Percentiles rank a stretch among this genome's conserved stretches.
These are phyloP conservation scores for Starmerella roubikii DNA, from an alignment of 805 yeast species.

Conservation along the genomic window DNA sequence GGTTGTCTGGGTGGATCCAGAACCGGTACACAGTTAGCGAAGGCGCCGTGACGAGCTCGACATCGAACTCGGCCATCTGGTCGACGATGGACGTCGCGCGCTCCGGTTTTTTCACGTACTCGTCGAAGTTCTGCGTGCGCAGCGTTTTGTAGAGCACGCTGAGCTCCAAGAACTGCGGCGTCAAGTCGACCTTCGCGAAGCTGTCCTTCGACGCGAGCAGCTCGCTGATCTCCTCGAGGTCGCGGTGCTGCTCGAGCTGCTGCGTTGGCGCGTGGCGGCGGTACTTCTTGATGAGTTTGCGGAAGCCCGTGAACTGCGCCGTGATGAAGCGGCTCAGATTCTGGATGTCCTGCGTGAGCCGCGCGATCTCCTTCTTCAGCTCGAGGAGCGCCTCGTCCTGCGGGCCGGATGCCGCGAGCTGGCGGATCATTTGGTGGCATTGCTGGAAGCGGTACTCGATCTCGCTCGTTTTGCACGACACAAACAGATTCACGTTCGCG, in stretches of 20 bases:
- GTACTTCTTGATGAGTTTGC: slow-evolving; percentile 62
- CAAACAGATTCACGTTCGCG: slow-evolving; percentile 38
- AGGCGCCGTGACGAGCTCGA: slow-evolving; percentile 24
- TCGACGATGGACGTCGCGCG: neutral
- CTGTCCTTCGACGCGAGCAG: slow-evolving; percentile 37
- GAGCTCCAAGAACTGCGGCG: slow-evolving; percentile 47
- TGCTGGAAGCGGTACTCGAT: slow-evolving; percentile 38
- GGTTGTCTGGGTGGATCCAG: slow-evolving; percentile 49
- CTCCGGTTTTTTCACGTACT: neutral
- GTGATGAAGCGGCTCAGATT: slow-evolving; percentile 56
- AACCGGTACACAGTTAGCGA: slow-evolving; percentile 30
- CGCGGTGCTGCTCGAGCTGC: slow-evolving; percentile 18
- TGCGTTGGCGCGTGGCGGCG: slow-evolving; percentile 33
- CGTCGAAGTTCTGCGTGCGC: slow-evolving; percentile 22
- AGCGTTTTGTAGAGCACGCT: slow-evolving; percentile 41
- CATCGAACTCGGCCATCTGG: slow-evolving; percentile 22
- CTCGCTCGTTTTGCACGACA: slow-evolving; percentile 56
- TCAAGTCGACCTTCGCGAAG: slow-evolving; percentile 47
- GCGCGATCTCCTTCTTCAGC: slow-evolving; percentile 29
- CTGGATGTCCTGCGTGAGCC: slow-evolving; percentile 40
- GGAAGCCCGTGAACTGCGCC: slow-evolving; percentile 57
- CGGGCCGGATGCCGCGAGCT: neutral
- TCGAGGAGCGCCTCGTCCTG: neutral
- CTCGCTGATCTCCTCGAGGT: slow-evolving; percentile 19
- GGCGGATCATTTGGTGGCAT: slow-evolving; percentile 28